Conservation (phyloP, 495 filamentous ascomycete species). For the Lasiosphaeria hispida region DNA sequence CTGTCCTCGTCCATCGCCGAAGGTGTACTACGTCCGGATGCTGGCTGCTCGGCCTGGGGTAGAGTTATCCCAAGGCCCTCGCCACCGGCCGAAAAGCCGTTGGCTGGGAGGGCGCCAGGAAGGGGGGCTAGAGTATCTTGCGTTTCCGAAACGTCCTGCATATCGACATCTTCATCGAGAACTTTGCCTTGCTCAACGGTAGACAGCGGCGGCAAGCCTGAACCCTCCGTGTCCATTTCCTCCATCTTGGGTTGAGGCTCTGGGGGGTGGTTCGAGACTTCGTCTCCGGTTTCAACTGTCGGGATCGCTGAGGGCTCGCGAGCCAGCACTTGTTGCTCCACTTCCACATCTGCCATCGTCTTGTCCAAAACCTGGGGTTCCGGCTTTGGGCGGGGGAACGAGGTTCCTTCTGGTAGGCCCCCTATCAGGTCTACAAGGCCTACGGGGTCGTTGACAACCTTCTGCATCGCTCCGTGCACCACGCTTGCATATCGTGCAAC, state of each 20-base stretch:
- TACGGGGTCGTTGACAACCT: conserved; percentile 34
- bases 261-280: conserved; percentile 11
- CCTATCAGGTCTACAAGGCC: conserved; percentile 34
- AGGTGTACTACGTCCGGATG: conserved; percentile 14
- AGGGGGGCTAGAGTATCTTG: conserved; percentile 40
- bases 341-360: background rate
- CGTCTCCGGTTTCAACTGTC: conserved; percentile 31
- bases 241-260: conserved; percentile 40
- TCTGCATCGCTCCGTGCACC: conserved; percentile 33
- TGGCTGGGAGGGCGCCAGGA: conserved; percentile 46
- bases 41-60: conserved; percentile 15
- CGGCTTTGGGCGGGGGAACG: conserved; percentile 23
- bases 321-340: conserved; percentile 18
- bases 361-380: background rate
- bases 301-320: conserved; percentile 29
- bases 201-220: conserved; percentile 30
- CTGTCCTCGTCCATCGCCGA: conserved; percentile 38
- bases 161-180: conserved; percentile 33
- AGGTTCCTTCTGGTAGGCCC: conserved; percentile 26
- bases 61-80: conserved; percentile 14
- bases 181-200: conserved; percentile 25
- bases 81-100: conserved; percentile 7
- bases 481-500: conserved; percentile 33
- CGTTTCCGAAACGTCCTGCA: conserved; percentile 44
- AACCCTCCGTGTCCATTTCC: conserved; percentile 37